phyloP scores from a whole-genome alignment of 257 asterid species.

The Solanum sitiens region DNA sequence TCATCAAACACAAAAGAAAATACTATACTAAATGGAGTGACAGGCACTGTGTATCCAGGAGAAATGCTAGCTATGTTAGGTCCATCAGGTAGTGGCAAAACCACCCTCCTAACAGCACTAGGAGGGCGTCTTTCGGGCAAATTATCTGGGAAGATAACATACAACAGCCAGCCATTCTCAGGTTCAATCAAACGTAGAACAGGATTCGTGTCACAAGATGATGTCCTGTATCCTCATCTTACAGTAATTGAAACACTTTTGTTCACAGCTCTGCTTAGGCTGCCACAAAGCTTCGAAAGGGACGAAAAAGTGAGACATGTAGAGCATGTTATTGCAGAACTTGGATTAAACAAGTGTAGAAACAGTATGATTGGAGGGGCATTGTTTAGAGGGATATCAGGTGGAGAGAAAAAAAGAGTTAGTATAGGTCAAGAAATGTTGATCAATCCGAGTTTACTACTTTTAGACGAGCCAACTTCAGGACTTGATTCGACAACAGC shows the following conservation, averaged over 20 bases:
- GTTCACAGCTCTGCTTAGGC: slow-evolving; percentile 76
- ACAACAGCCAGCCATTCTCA: slow-evolving; percentile 74
- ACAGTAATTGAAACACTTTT: slow-evolving; percentile 77
- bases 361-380: slow-evolving; percentile 89
- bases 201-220: slow-evolving; percentile 92
- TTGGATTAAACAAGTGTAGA: slow-evolving; percentile 51
- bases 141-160: slow-evolving; percentile 72
- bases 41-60: slow-evolving; percentile 87
- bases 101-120: slow-evolving; percentile 85
- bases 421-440: slow-evolving; percentile 98
- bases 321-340: slow-evolving; percentile 63
- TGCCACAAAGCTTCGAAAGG: slow-evolving; percentile 43
- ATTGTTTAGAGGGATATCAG: slow-evolving; percentile 75
- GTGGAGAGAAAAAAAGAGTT: slow-evolving; percentile 94
- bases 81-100: slow-evolving; percentile 96
- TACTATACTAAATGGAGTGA: slow-evolving; percentile 74
- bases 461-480: slow-evolving; percentile 95
- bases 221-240: slow-evolving; percentile 70
- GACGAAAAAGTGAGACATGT: slow-evolving; percentile 59
- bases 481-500: slow-evolving; percentile 96
- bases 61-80: slow-evolving; percentile 95
- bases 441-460: slow-evolving; percentile 70
- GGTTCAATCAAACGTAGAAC: slow-evolving; percentile 69
- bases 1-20: slow-evolving; percentile 37
- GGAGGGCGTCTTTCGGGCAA: slow-evolving; percentile 90